Percentiles rank a stretch among this genome's conserved stretches.
Evolutionary conservation across 2,329 filamentous ascomycete species (phyloP).

Genomic region (Aspergillus brasiliensis): DNA sequence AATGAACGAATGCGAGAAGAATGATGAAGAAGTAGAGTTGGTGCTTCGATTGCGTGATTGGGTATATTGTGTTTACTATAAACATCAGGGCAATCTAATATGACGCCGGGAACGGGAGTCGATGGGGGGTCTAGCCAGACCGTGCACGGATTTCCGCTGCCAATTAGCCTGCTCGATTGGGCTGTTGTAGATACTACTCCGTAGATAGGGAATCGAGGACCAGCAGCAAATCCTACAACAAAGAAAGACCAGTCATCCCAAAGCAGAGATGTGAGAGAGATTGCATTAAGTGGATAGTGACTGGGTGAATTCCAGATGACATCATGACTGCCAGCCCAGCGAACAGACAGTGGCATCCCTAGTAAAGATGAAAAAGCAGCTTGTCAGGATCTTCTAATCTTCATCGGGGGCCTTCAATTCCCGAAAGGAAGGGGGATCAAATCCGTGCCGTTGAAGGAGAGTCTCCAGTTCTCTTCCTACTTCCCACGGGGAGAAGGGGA

Average conservation of each 20-base stretch:
- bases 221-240: not conserved
- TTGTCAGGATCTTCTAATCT: not conserved
- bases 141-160: no score
- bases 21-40: not conserved
- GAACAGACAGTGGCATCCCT: not conserved
- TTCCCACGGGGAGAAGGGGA: not conserved
- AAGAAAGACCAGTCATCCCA: not conserved
- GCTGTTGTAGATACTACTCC: no score
- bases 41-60: not conserved
- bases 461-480: not conserved
- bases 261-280: no score
- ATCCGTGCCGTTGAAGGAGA: not conserved
- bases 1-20: not conserved
- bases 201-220: not conserved
- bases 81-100: not conserved
- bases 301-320: constrained; percentile 1
- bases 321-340: constrained; percentile 10
- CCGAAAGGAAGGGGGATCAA: not conserved
- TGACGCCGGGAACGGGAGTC: not conserved
- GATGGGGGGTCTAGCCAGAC: no score
- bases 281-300: no score
- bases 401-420: not conserved
- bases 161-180: no score
- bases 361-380: not conserved
- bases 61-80: not conserved